Evolutionary conservation across 352 stramenopile species (phyloP), one percentile per base, ranked within the genome.

Genomic region (Globisporangium viniferum): DNA sequence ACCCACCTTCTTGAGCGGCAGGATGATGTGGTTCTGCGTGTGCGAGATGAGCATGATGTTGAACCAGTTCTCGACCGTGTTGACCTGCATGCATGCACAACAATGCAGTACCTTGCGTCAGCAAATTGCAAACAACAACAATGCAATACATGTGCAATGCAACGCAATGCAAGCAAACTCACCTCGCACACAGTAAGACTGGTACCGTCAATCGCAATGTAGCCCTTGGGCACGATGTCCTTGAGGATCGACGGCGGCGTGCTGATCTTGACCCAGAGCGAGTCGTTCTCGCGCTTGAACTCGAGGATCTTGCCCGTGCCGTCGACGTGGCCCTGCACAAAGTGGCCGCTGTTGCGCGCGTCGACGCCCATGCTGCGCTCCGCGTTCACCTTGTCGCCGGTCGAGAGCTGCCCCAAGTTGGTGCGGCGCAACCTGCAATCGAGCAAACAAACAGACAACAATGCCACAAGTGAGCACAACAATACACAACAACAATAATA

Each of bases 11-110:
- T 99, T 99, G 31, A 87, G 77, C 24, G 97, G 96, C 53, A 99
- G 79, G 56, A 98, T 97, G 54, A 99, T 97, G 74, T 98, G 92
- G 79, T 98, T 97, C 73, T 98, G 98, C 36, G 98, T 99, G 80
- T 99, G 97, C 62, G 96, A 86, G 64, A 99, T 96, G 73, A 99
- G 89, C 98, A 99, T 99, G 74, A 99, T 97, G 54, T 91, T 98
- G 77, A 99, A 99, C 86, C 92, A 99, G 65, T 88, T 80, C 63
- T 93, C 80, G 39, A 74, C 70, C 1, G 68, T 72, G 69, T 97
- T 86, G 20, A 94, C 64, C 63, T 68, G 54, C 24, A 12, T 12
- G 15, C 7, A 41, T 33, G 18, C 20, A 20, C 36, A 46, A 56
- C 44, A 57, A 57, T 49, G 55, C 27, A 60, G 29, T 44, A 60